Percentiles rank a stretch among this genome's conserved stretches.
Evolutionary conservation across 768 basidiomycete genomes (phyloP).

Genomic region (Russula foetens): DNA sequence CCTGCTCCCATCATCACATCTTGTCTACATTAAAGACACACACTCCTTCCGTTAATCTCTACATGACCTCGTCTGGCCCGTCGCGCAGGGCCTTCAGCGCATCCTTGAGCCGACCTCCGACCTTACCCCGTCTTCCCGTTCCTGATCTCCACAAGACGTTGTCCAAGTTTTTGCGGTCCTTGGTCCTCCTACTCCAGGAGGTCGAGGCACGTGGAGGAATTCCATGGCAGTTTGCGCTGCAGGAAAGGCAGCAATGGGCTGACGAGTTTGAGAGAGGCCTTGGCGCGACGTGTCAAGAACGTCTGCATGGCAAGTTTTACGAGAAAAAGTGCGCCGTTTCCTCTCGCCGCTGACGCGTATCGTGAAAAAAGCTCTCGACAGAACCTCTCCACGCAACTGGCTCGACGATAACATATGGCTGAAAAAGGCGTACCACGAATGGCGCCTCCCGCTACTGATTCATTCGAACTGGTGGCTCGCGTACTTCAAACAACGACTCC

Average conservation of each 20-base stretch:
- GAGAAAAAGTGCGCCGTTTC: slow-evolving; percentile 7
- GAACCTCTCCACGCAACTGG: slow-evolving; percentile 83
- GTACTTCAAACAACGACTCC: slow-evolving; percentile 61
- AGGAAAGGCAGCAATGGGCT: slow-evolving; percentile 49
- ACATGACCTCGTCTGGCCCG: not conserved
- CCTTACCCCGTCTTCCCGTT: slow-evolving; percentile 69
- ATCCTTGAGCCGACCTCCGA: not conserved
- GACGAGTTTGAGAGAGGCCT: slow-evolving; percentile 65
- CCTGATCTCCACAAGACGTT: slow-evolving; percentile 71
- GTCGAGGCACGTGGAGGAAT: slow-evolving; percentile 52
- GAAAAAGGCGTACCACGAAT: slow-evolving; percentile 80
- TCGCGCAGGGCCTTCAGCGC: not conserved
- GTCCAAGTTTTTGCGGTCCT: slow-evolving; percentile 65
- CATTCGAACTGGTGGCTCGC: slow-evolving; percentile 98
- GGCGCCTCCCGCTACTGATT: slow-evolving; percentile 75
- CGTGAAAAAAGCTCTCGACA: slow-evolving; percentile 87
- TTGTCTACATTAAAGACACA: not conserved
- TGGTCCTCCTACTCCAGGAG: slow-evolving; percentile 74
- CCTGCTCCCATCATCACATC: not conserved
- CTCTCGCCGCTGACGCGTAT: slow-evolving; percentile 5
- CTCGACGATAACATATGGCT: slow-evolving; percentile 91
- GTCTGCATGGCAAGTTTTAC: slow-evolving; percentile 51
- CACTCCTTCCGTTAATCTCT: not conserved
- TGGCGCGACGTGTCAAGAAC: slow-evolving; percentile 60
- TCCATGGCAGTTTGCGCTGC: slow-evolving; percentile 43